phyloP scores from a whole-genome alignment of 257 asterid species.

The Plantago ovata region DNA sequence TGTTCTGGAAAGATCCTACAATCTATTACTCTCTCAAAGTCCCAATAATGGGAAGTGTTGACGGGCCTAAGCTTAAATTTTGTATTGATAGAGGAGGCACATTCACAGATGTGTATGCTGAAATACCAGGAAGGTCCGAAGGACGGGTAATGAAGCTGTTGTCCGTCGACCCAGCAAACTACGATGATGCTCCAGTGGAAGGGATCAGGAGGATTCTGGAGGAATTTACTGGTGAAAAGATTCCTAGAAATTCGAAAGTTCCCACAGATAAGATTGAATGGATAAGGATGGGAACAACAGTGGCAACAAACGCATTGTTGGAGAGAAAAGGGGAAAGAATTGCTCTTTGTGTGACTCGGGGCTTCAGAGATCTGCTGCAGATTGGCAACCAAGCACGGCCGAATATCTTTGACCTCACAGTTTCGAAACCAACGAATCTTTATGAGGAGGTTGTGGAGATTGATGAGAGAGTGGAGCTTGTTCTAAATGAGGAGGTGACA shows the following conservation, averaged over 20 bases:
- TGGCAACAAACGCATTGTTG: conserved; percentile 88
- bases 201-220: conserved; percentile 90
- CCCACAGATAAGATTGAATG: conserved; percentile 95
- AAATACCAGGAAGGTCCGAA: conserved; percentile 78
- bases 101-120: conserved; percentile 95
- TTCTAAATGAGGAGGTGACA: conserved; percentile 38
- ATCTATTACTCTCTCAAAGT: neutral
- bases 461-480: conserved; percentile 92
- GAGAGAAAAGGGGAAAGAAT: conserved; percentile 95
- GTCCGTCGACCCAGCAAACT: conserved; percentile 93
- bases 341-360: conserved; percentile 82
- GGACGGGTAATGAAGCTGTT: conserved; percentile 86
- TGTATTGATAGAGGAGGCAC: conserved; percentile 99
- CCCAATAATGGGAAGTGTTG: conserved; percentile 48
- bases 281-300: conserved; percentile 99
- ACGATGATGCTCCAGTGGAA: conserved; percentile 97
- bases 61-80: conserved; percentile 65
- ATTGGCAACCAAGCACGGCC: conserved; percentile 97
- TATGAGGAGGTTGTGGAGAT: conserved; percentile 90
- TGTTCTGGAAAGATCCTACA: neutral
- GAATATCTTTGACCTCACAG: conserved; percentile 87
- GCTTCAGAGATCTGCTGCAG: conserved; percentile 85
- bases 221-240: conserved; percentile 68
- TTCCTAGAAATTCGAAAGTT: conserved; percentile 67
- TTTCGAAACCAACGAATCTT: conserved; percentile 78